Evolutionary conservation across 2,329 filamentous ascomycete species (phyloP), one percentile per base, ranked within the genome.

Genomic region (Colletotrichum filicis): DNA sequence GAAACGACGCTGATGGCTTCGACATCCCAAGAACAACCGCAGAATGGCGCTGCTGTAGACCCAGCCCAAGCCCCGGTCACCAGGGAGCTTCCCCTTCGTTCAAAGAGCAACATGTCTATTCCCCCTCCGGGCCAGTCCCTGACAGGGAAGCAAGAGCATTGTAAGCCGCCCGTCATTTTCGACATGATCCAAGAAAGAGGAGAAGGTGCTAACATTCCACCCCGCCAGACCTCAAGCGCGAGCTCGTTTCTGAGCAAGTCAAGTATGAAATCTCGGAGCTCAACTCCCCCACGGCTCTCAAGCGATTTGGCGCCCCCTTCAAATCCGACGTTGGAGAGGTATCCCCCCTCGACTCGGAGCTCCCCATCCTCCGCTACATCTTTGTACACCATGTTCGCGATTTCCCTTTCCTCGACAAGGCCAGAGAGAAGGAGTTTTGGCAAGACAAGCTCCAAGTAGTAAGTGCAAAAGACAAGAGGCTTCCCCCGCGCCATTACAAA

Each of bases 391-490:
- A 98, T 91, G 92, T 99, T 73, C 95, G 97, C 79, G 97, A 98
- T 79, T 99, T 99, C 79, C 97, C 97, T 1, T 99, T 99, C 80
- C 90, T 99, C 75, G 95, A 99, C 83, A 95, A 97, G 87, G 97
- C 97, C 26, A 93, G 91, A 79, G 97, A 99, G 88, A 98, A 98
- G 89, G 97, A 99, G 84, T 99, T 99, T 80, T 99, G 97, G 97
- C 97, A 99, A 85, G 95, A 98, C 81, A 98, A 97, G 83, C 87
- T 99, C 74, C 97, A 99, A 86, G 91, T 95, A 80, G 94, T 97
- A 85, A 77, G 93, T 92, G 56, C 28, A 46, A 58, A 3, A 32
- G 30, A 32, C 30, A 32, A 32, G 30, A 28, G 37, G 55, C 12
- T 24, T 74, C 63, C 22, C 37, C 56, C 14, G 24, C 26, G 16